Percentiles rank a stretch among this genome's conserved stretches.
Evolutionary conservation across 164 flowering plant genomes (phyloP).

Genomic region (Brasenia schreberi): DNA sequence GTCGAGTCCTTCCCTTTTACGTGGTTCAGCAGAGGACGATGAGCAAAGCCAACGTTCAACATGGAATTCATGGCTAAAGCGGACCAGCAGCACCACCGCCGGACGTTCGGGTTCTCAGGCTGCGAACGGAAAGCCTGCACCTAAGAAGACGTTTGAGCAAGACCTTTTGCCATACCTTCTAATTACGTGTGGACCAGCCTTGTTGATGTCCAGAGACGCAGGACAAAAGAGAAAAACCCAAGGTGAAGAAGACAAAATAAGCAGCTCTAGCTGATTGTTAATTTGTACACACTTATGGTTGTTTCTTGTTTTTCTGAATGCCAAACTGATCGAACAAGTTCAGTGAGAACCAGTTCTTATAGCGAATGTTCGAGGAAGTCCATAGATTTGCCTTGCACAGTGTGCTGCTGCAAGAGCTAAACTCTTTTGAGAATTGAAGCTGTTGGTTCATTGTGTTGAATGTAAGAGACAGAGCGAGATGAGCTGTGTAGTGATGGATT

Average conservation of each 20-base stretch:
- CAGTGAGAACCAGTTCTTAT: neutral
- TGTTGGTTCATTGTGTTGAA: neutral
- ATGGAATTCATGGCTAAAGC: constrained; percentile 2
- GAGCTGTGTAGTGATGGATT: too few relatives aligned
- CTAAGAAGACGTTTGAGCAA: too few relatives aligned
- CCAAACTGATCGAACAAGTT: neutral
- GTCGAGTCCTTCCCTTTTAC: constrained; percentile 59
- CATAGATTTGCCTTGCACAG: neutral
- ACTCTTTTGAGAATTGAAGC: neutral
- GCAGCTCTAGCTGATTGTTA: neutral
- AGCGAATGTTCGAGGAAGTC: neutral
- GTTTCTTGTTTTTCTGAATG: neutral
- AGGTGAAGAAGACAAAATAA: constrained; percentile 43
- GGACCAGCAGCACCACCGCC: neutral
- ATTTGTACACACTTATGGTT: neutral
- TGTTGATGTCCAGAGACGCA: constrained; percentile 32
- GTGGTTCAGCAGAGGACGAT: constrained; percentile 16
- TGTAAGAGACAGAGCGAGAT: too few relatives aligned
- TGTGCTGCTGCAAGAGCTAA: neutral
- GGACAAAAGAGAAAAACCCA: constrained; percentile 37
- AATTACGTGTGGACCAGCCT: constrained; percentile 67
- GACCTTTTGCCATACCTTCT: constrained; percentile 69
- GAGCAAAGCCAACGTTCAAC: neutral
- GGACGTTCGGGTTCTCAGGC: constrained; percentile 5
- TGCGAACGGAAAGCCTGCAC: neutral